phyloP scores from a whole-genome alignment of 768 basidiomycete species.

The Piloderma croceum region DNA sequence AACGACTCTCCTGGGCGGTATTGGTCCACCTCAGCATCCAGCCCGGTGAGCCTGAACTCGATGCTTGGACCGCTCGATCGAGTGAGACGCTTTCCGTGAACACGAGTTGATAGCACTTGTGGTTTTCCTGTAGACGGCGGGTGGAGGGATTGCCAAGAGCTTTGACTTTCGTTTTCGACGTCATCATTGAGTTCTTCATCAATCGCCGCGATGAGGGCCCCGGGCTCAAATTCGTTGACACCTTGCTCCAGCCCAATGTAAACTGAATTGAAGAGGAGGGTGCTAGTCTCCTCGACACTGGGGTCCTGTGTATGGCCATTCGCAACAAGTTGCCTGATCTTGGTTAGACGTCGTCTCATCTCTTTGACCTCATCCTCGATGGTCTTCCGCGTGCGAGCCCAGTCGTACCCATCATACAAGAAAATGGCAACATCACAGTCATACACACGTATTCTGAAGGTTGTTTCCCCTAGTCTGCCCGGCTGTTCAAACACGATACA shows the following conservation, averaged over 20 bases:
- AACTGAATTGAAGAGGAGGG: conserved; percentile 88
- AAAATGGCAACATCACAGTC: conserved; percentile 62
- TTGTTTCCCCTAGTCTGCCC: conserved; percentile 41
- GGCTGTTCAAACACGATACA: conserved; percentile 1
- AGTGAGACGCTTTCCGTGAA: conserved; percentile 57
- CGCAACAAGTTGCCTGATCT: conserved; percentile 88
- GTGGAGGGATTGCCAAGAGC: conserved; percentile 88
- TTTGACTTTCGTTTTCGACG: conserved; percentile 66
- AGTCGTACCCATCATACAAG: conserved; percentile 94
- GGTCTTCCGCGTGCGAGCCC: conserved; percentile 75
- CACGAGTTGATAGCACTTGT: conserved; percentile 28
- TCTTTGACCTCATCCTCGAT: conserved; percentile 87
- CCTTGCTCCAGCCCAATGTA: conserved; percentile 87
- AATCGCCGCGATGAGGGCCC: conserved; percentile 81
- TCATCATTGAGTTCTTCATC: conserved; percentile 84
- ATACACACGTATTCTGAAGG: conserved; percentile 48
- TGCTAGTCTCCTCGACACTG: conserved; percentile 61
- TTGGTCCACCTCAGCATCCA: conserved; percentile 63
- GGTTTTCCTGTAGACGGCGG: conserved; percentile 40
- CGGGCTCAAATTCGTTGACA: conserved; percentile 66
- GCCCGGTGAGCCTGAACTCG: conserved; percentile 68
- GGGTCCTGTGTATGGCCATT: conserved; percentile 83
- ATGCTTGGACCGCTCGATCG: conserved; percentile 77
- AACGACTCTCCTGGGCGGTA: conserved; percentile 50
- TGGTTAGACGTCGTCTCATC: conserved; percentile 79